These are phyloP conservation scores for Oidiodendron maius DNA, from an alignment of 495 filamentous ascomycete species.

Conservation along the genomic window DNA sequence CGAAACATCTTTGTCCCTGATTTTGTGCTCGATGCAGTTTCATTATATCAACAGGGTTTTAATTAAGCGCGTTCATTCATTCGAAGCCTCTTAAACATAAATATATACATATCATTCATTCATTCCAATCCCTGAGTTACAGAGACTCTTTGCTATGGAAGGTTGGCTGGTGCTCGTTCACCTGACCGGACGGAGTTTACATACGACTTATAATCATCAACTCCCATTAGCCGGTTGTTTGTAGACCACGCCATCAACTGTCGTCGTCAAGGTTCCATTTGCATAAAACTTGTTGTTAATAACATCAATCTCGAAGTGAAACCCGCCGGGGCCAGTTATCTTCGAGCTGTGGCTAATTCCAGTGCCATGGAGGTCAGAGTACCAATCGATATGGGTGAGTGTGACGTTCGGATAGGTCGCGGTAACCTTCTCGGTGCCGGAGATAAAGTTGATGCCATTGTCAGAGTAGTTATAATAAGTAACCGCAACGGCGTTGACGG, in stretches of 20 bases:
- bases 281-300: constrained; percentile 14
- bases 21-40: too few species aligned
- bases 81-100: too few species aligned
- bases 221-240: constrained; percentile 18
- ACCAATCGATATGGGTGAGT: constrained; percentile 14
- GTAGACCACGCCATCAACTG: constrained; percentile 12
- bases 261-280: constrained; percentile 19
- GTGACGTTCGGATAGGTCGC: not conserved
- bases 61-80: too few species aligned
- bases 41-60: too few species aligned
- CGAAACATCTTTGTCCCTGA: too few species aligned
- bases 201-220: too few species aligned
- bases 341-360: constrained; percentile 13
- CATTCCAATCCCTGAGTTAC: too few species aligned
- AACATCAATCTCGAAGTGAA: constrained; percentile 16
- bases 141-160: too few species aligned
- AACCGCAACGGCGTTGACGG: constrained; percentile 8
- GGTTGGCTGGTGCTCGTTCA: too few species aligned
- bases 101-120: too few species aligned
- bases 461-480: constrained; percentile 18
- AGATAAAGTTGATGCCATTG: constrained; percentile 14
- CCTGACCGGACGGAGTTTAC: too few species aligned
- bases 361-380: constrained; percentile 12
- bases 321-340: constrained; percentile 20
- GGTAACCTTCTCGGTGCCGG: constrained; percentile 17